phyloP scores from a whole-genome alignment of 306 rosid species.

The Hippophae rhamnoides region DNA sequence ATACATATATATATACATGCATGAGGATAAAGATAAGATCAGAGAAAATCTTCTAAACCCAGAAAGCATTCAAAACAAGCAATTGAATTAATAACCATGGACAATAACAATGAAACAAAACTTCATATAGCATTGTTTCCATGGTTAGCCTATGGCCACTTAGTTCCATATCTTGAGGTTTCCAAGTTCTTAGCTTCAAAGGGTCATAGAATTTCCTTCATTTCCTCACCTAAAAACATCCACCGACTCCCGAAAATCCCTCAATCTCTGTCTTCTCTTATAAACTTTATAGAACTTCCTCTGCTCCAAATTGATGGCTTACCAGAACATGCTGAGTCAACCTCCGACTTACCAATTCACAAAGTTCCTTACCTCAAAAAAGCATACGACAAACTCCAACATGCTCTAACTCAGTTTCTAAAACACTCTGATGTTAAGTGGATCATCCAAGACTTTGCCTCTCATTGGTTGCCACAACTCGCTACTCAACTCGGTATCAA shows the following conservation, averaged over 20 bases:
- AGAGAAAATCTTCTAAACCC: too few relatives aligned
- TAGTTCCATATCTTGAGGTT: conserved; percentile 17
- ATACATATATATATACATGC: too few relatives aligned
- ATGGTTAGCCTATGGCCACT: conserved; percentile 25
- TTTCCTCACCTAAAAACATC: conserved; percentile 26
- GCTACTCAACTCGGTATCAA: conserved; percentile 7
- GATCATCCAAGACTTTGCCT: conserved; percentile 16
- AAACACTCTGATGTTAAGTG: conserved; percentile 3
- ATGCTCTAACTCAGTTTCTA: not conserved
- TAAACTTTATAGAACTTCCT: conserved; percentile 14
- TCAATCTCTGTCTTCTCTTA: not conserved
- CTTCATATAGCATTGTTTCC: conserved; percentile 22
- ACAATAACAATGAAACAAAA: not conserved
- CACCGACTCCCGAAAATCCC: not conserved
- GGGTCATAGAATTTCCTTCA: conserved; percentile 24
- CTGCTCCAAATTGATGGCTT: conserved; percentile 12
- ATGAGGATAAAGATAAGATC: too few relatives aligned
- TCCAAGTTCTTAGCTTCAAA: conserved; percentile 20
- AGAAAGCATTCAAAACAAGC: conserved; percentile 14
- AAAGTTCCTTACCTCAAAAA: conserved; percentile 16
- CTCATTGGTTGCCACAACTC: conserved; percentile 9
- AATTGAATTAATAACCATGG: conserved; percentile 18
- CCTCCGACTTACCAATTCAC: conserved; percentile 13
- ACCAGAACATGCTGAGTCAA: conserved; percentile 17
- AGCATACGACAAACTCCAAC: conserved; percentile 18